Percentiles rank a stretch among this genome's conserved stretches.
These are phyloP conservation scores for Talaromyces sp. DNA, from an alignment of 2,329 filamentous ascomycete genomes.

Conservation along the genomic window DNA sequence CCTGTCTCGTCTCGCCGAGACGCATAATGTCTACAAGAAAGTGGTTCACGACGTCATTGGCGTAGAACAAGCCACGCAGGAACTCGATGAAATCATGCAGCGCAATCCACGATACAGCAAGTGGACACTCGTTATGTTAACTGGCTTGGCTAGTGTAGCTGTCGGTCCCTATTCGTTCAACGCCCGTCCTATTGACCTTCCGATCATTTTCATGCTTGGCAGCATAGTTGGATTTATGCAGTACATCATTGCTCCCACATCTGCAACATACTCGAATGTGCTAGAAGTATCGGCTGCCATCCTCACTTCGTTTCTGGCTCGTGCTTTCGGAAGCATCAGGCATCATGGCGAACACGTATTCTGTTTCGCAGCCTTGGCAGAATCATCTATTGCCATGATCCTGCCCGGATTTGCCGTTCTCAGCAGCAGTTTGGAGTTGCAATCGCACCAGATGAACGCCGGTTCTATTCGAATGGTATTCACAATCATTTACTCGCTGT, in stretches of 20 bases:
- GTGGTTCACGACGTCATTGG: constrained; percentile 45
- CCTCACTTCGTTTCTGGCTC: constrained; percentile 62
- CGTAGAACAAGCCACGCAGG: constrained; percentile 41
- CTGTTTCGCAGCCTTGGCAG: constrained; percentile 67
- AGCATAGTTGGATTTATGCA: constrained; percentile 70
- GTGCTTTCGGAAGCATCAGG: constrained; percentile 62
- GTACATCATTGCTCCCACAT: constrained; percentile 67
- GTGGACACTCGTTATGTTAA: constrained; percentile 58
- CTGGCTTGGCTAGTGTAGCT: constrained; percentile 67
- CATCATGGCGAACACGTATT: constrained; percentile 49
- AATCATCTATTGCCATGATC: constrained; percentile 68
- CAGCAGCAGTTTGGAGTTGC: constrained; percentile 59
- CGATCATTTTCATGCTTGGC: constrained; percentile 70
- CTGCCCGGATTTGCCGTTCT: constrained; percentile 64
- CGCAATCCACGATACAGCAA: constrained; percentile 51
- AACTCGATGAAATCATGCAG: constrained; percentile 51
- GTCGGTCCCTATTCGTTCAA: constrained; percentile 79
- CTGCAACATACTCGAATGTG: constrained; percentile 61
- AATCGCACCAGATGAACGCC: constrained; percentile 63
- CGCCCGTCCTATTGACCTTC: constrained; percentile 72
- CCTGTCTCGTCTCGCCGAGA: constrained; percentile 40
- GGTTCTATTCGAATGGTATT: constrained; percentile 71
- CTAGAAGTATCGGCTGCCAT: constrained; percentile 63
- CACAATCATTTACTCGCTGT: constrained; percentile 67
- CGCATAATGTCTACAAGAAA: constrained; percentile 45